These are phyloP conservation scores for Telfairia occidentalis DNA, from an alignment of 331 rosid genomes.

Conservation along the genomic window DNA sequence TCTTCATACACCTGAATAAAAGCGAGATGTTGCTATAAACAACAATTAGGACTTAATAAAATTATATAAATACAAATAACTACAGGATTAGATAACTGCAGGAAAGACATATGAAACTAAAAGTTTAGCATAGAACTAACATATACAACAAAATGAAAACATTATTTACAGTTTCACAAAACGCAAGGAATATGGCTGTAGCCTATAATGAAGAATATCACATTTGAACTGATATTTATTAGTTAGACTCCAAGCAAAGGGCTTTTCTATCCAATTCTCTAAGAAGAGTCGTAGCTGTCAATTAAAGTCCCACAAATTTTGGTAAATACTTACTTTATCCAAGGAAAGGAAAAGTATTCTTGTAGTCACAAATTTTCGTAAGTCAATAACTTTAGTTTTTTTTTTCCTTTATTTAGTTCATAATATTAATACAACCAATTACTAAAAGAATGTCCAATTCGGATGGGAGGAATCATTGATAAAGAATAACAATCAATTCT, in stretches of 20 bases:
- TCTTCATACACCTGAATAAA: slow-evolving; percentile 49
- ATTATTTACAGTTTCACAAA: background rate
- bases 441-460: background rate
- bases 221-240: background rate
- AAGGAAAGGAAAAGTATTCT: background rate
- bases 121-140: background rate
- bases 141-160: background rate
- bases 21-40: background rate
- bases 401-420: background rate
- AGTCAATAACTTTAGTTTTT: background rate
- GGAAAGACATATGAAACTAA: background rate
- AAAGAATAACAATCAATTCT: background rate
- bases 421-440: background rate
- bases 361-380: background rate
- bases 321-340: background rate
- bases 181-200: background rate
- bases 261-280: background rate
- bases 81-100: background rate
- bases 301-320: background rate
- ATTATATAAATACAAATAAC: background rate
- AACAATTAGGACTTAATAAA: background rate
- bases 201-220: background rate
- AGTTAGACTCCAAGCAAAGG: background rate
- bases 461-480: background rate
- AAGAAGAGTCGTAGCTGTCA: background rate